phyloP scores from a whole-genome alignment of 2,329 filamentous ascomycete species.

The Aspergillus sp. region DNA sequence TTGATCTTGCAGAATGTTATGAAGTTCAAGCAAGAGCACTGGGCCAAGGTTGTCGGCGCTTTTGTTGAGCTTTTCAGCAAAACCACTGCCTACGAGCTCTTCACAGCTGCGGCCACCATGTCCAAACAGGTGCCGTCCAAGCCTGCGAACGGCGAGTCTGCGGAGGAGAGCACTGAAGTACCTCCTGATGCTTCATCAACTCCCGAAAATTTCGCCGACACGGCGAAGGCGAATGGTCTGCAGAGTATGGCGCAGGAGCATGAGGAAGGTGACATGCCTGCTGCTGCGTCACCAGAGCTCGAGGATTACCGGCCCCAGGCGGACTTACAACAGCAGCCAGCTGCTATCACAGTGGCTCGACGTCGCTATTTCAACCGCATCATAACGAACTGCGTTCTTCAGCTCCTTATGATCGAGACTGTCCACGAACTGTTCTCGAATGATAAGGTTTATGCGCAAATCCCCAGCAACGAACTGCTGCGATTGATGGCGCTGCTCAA shows the following conservation, averaged over 20 bases:
- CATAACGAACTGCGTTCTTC: slow-evolving; percentile 95
- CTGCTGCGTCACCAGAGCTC: slow-evolving; percentile 50
- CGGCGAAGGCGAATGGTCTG: slow-evolving; percentile 28
- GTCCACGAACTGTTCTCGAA: slow-evolving; percentile 99
- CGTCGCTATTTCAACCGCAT: slow-evolving; percentile 98
- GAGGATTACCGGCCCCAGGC: slow-evolving; percentile 85
- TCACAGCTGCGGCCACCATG: slow-evolving; percentile 70
- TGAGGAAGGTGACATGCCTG: slow-evolving; percentile 33
- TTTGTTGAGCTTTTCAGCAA: slow-evolving; percentile 95
- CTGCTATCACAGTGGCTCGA: slow-evolving; percentile 88
- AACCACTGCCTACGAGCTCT: slow-evolving; percentile 92
- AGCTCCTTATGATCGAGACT: slow-evolving; percentile 98
- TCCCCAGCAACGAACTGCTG: slow-evolving; percentile 84
- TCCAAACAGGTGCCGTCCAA: slow-evolving; percentile 26
- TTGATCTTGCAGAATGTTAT: slow-evolving; percentile 93
- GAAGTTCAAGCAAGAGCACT: slow-evolving; percentile 85
- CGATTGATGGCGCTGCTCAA: slow-evolving; percentile 92
- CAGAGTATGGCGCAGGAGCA: slow-evolving; percentile 30
- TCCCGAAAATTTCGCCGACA: slow-evolving; percentile 22
- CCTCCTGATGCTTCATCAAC: slow-evolving; percentile 18
- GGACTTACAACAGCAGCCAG: slow-evolving; percentile 78
- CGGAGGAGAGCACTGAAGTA: slow-evolving; percentile 26
- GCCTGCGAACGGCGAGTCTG: slow-evolving; percentile 30
- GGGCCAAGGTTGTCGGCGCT: slow-evolving; percentile 89
- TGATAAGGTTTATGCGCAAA: slow-evolving; percentile 88